A percentile compares a stretch with the other conserved stretches of the same genome.
Conservation (phyloP, 1,284 basidiomycete species). For the Marasmius fiardii region DNA sequence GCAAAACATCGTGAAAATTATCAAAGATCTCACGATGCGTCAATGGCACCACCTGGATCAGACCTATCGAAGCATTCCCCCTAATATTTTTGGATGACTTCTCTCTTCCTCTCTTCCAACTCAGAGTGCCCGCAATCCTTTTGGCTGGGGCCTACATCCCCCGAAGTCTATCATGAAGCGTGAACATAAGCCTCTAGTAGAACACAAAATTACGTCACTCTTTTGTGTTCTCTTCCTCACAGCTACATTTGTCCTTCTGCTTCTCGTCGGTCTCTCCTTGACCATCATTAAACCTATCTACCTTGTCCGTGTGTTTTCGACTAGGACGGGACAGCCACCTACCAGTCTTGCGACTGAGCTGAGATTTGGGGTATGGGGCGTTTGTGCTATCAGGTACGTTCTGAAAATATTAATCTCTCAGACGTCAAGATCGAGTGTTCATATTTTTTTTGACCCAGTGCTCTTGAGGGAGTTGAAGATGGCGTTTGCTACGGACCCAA, state of each 20-base stretch:
- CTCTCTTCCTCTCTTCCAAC: too few relatives aligned
- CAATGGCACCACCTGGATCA: too few relatives aligned
- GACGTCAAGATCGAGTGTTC: neutral
- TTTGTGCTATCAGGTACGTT: slow-evolving; percentile 57
- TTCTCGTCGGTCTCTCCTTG: slow-evolving; percentile 70
- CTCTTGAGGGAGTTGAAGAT: slow-evolving; percentile 25
- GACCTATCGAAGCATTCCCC: too few relatives aligned
- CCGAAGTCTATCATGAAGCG: slow-evolving; percentile 18
- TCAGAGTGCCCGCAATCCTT: too few relatives aligned
- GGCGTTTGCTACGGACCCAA: slow-evolving; percentile 54
- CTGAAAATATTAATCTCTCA: too few relatives aligned
- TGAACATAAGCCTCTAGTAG: slow-evolving; percentile 36
- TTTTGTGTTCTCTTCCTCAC: slow-evolving; percentile 45
- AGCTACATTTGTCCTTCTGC: slow-evolving; percentile 61
- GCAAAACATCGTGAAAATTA: too few relatives aligned
- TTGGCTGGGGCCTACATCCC: neutral
- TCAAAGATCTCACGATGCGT: too few relatives aligned
- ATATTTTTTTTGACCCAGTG: slow-evolving; percentile 20
- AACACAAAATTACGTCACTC: slow-evolving; percentile 44
- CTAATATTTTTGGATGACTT: too few relatives aligned
- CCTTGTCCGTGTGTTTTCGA: slow-evolving; percentile 54
- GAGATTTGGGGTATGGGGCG: slow-evolving; percentile 74
- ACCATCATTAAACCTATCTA: slow-evolving; percentile 74
- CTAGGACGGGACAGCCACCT: slow-evolving; percentile 27
- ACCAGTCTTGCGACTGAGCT: slow-evolving; percentile 59